Evolutionary conservation across 345 rosid genomes (phyloP).

Genomic region (Aquilaria malaccensis): DNA sequence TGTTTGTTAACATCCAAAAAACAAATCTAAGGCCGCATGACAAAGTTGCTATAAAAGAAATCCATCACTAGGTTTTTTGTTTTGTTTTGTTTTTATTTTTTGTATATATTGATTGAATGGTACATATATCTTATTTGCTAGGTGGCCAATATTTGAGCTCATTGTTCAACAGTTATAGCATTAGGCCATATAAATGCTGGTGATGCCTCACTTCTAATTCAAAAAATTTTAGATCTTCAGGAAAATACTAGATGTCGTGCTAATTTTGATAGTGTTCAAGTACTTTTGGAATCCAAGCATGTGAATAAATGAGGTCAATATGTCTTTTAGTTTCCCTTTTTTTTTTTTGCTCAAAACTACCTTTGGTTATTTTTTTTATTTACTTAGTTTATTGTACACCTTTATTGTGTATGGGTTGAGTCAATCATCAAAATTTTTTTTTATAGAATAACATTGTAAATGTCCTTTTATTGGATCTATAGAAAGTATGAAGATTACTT

Average conservation of each 20-base stretch:
- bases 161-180: conserved; percentile 56
- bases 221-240: conserved; percentile 41
- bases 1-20: too few relatives aligned
- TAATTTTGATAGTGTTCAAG: conserved; percentile 26
- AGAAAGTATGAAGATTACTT: too few relatives aligned
- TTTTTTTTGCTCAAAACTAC: neutral
- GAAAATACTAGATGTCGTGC: conserved; percentile 16
- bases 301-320: conserved; percentile 37
- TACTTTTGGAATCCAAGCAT: conserved; percentile 31
- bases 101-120: neutral
- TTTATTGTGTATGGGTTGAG: too few relatives aligned
- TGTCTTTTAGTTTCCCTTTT: neutral
- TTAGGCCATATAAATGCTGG: conserved; percentile 85
- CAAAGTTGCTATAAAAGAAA: too few relatives aligned
- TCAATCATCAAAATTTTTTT: too few relatives aligned
- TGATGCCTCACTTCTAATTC: conserved; percentile 69
- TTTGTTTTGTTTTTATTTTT: too few relatives aligned
- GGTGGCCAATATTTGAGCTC: conserved; percentile 23
- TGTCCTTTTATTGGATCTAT: too few relatives aligned
- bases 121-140: neutral
- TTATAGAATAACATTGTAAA: too few relatives aligned
- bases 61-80: too few relatives aligned
- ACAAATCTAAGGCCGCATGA: too few relatives aligned
- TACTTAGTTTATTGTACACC: too few relatives aligned
- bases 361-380: neutral